These are phyloP conservation scores for Polyporus arcularius DNA, from an alignment of 768 basidiomycete species.

Conservation along the genomic window DNA sequence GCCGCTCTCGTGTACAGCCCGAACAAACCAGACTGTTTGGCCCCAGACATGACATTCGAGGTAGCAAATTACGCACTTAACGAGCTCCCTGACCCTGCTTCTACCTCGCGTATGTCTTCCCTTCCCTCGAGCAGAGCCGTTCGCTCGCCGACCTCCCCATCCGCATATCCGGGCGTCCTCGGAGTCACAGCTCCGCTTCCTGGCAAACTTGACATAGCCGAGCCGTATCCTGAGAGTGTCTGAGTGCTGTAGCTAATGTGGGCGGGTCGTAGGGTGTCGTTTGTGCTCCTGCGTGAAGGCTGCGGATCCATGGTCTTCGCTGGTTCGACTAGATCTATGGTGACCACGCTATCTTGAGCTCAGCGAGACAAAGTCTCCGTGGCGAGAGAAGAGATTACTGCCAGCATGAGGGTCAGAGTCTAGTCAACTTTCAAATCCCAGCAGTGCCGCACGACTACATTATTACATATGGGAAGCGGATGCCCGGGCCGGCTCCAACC, in stretches of 20 bases:
- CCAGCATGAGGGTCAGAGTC: background rate
- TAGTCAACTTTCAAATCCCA: background rate
- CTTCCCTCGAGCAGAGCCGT: conserved; percentile 11
- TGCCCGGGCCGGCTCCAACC: no score
- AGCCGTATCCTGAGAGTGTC: conserved; percentile 17
- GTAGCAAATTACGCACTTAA: conserved; percentile 4
- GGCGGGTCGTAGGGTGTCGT: conserved; percentile 1
- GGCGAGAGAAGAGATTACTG: background rate
- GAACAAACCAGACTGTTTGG: no score
- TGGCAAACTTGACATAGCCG: conserved; percentile 13
- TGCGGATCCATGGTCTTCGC: no score
- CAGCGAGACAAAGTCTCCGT: background rate
- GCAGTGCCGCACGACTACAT: no score
- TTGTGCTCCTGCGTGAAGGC: background rate
- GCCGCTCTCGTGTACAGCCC: no score
- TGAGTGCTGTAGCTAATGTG: conserved; percentile 8
- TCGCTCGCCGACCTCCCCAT: conserved; percentile 9
- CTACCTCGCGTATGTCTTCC: conserved; percentile 2
- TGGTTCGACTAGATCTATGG: background rate
- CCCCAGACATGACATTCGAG: background rate
- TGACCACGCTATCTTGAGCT: background rate
- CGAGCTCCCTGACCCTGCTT: conserved; percentile 6
- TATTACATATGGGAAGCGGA: background rate
- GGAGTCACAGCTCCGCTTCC: conserved; percentile 23
- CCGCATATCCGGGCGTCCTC: conserved; percentile 10